These are phyloP conservation scores for Phaffia australis DNA, from an alignment of 768 basidiomycete genomes.

Conservation along the genomic window DNA sequence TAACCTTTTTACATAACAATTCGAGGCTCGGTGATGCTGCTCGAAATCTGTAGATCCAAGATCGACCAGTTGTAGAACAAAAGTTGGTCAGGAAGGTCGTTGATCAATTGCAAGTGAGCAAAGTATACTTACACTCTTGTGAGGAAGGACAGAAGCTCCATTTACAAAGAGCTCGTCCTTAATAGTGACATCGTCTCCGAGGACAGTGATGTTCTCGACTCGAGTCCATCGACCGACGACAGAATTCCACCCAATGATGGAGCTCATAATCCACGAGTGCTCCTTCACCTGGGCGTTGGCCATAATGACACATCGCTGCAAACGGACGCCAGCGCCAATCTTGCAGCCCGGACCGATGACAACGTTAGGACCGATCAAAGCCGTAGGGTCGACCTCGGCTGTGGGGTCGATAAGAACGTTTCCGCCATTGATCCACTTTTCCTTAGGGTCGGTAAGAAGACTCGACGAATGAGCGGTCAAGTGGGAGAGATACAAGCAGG, in stretches of 20 bases:
- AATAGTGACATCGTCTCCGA: conserved; percentile 44
- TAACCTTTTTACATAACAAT: conserved; percentile 31
- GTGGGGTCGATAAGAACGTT: conserved; percentile 44
- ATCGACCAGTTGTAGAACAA: not conserved
- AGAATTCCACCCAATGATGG: conserved; percentile 43
- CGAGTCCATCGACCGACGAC: conserved; percentile 40
- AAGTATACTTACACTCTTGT: conserved; percentile 10
- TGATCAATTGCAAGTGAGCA: not conserved
- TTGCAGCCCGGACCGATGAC: conserved; percentile 42
- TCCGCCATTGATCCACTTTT: conserved; percentile 41
- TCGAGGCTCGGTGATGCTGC: conserved; percentile 32
- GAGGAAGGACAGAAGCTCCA: conserved; percentile 40
- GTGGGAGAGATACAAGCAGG: conserved; percentile 44
- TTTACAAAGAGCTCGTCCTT: conserved; percentile 44
- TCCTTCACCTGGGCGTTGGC: conserved; percentile 42
- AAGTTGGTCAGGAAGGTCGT: not conserved
- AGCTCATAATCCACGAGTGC: conserved; percentile 43
- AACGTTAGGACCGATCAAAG: conserved; percentile 42
- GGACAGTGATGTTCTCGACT: conserved; percentile 41
- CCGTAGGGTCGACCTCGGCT: conserved; percentile 29
- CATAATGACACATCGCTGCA: conserved; percentile 44
- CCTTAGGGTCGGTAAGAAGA: conserved; percentile 38
- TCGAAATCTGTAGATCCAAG: conserved; percentile 24
- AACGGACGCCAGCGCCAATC: conserved; percentile 42
- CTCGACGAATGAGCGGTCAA: conserved; percentile 39